phyloP scores from a whole-genome alignment of 306 rosid species.

The Vigna reflexopilosa region DNA sequence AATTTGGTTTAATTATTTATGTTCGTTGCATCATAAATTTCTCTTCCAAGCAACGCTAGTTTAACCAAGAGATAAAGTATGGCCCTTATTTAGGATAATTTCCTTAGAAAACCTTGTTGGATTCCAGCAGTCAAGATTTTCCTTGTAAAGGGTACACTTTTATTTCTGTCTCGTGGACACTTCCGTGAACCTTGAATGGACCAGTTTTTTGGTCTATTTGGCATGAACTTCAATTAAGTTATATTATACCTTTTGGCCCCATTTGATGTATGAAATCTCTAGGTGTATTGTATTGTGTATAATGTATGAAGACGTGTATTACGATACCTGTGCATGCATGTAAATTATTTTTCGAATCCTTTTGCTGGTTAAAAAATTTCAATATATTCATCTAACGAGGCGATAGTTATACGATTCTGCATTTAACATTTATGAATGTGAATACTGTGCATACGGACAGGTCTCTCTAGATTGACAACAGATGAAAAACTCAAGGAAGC shows the following conservation, averaged over 20 bases:
- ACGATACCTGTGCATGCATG: background rate
- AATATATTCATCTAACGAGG: background rate
- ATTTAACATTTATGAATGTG: constrained; percentile 5
- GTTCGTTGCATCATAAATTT: no score
- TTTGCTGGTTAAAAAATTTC: background rate
- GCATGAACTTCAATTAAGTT: background rate
- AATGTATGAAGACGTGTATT: background rate
- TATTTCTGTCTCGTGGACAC: no score
- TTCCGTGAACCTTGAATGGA: no score
- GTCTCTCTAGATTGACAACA: constrained; percentile 84
- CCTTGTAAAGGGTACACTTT: no score
- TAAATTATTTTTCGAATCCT: background rate
- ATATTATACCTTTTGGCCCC: constrained; percentile 1
- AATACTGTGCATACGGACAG: constrained; percentile 51
- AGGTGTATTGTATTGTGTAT: background rate
- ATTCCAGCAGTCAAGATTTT: no score
- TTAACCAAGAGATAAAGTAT: no score
- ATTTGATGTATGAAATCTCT: constrained; percentile 17
- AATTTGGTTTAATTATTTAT: background rate
- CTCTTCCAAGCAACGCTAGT: no score
- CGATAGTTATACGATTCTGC: background rate
- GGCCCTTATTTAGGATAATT: no score
- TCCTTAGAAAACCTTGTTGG: no score
- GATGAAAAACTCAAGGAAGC: constrained; percentile 83
- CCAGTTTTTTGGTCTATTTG: background rate